A percentile compares a stretch with the other conserved stretches of the same genome.
Conservation (phyloP, 192 early-diverging fungal genomes). For the Coemansia sp. region DNA sequence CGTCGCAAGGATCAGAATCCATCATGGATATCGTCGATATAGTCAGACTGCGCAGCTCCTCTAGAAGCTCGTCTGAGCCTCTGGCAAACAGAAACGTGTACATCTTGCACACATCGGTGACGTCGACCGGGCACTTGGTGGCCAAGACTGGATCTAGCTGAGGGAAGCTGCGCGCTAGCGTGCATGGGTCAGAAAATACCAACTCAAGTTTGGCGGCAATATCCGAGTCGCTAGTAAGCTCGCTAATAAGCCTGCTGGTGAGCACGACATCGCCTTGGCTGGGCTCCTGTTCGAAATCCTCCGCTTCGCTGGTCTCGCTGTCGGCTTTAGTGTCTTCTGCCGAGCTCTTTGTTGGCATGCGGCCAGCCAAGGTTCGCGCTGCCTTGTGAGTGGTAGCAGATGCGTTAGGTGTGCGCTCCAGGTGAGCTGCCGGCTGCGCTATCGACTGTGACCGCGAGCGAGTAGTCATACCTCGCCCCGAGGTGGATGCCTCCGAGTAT, state of each 20-base stretch:
- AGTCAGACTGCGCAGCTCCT: slow-evolving; percentile 32
- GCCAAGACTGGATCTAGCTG: slow-evolving; percentile 22
- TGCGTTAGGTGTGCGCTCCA: neutral
- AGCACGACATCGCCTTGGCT: slow-evolving; percentile 12
- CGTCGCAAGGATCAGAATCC: slow-evolving; percentile 42
- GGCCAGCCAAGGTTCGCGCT: neutral
- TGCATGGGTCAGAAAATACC: slow-evolving; percentile 47
- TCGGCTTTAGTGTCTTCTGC: neutral
- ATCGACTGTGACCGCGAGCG: slow-evolving; percentile 45
- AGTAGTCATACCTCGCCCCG: slow-evolving; percentile 33
- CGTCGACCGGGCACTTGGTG: slow-evolving; percentile 44
- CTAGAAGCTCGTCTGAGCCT: slow-evolving; percentile 14
- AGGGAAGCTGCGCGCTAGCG: slow-evolving; percentile 49
- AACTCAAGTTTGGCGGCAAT: slow-evolving; percentile 27
- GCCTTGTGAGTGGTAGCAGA: neutral
- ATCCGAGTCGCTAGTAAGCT: slow-evolving; percentile 23
- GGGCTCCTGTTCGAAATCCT: neutral
- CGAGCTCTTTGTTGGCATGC: neutral
- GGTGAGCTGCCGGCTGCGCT: slow-evolving; percentile 7
- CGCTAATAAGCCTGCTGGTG: slow-evolving; percentile 19
- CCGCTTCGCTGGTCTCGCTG: slow-evolving; percentile 2
- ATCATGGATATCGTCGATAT: slow-evolving; percentile 26
- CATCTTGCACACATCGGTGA: slow-evolving; percentile 30
- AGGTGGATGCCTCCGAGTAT: slow-evolving; percentile 12
- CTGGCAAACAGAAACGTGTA: slow-evolving; percentile 18